These are phyloP conservation scores for Yamadazyma sp. DNA, from an alignment of 1,139 yeast species.

Conservation along the genomic window DNA sequence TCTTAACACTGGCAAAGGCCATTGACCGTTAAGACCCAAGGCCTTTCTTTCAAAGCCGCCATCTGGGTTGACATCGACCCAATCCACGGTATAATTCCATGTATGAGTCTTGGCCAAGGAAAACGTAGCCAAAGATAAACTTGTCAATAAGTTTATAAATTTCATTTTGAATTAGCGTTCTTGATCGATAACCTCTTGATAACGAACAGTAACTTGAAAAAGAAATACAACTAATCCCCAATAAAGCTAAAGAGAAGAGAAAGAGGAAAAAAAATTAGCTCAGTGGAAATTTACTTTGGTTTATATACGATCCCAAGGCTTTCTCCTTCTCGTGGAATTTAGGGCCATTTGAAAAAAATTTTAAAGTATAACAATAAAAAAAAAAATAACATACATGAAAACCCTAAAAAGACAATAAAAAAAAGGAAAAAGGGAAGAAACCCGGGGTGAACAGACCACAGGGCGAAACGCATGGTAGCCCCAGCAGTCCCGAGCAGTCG, in stretches of 20 bases:
- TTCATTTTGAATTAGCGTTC: neutral
- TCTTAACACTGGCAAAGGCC: slow-evolving; percentile 74
- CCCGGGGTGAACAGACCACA: too few relatives aligned
- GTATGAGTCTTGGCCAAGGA: slow-evolving; percentile 47
- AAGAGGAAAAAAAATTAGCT: slow-evolving; percentile 7
- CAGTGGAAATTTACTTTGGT: slow-evolving; percentile 1
- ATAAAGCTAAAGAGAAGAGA: slow-evolving; percentile 10
- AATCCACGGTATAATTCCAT: slow-evolving; percentile 53
- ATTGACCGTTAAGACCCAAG: slow-evolving; percentile 66
- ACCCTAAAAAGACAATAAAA: too few relatives aligned
- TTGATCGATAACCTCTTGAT: neutral
- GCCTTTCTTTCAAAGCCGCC: slow-evolving; percentile 50
- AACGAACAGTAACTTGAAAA: neutral
- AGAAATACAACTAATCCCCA: slow-evolving; percentile 5
- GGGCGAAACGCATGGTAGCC: too few relatives aligned
- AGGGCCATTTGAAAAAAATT: neutral
- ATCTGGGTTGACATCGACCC: slow-evolving; percentile 61
- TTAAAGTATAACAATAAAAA: neutral
- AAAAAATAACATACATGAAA: too few relatives aligned
- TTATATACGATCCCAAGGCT: neutral
- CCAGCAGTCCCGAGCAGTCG: too few relatives aligned
- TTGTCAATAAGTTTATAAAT: slow-evolving; percentile 1
- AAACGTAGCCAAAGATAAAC: slow-evolving; percentile 8
- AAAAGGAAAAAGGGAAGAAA: too few relatives aligned
- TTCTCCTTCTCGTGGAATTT: neutral